A percentile compares a stretch with the other conserved stretches of the same genome.
These are phyloP conservation scores for Suillus tomentosus DNA, from an alignment of 768 basidiomycete species.

Conservation along the genomic window DNA sequence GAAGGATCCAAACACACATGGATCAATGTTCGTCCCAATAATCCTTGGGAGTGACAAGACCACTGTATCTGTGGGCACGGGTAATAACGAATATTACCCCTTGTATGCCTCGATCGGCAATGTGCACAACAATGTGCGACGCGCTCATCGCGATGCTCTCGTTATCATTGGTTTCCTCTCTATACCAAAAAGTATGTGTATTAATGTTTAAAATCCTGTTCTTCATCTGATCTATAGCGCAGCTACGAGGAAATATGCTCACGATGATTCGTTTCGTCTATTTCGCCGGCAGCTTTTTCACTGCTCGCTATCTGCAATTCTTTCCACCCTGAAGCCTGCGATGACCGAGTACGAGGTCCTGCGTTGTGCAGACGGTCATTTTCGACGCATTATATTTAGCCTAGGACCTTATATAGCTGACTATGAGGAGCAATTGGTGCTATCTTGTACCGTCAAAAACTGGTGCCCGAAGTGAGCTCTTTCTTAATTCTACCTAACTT, in stretches of 20 bases:
- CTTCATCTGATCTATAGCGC: no score
- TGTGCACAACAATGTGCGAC: slow-evolving; percentile 13
- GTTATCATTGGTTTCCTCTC: slow-evolving; percentile 32
- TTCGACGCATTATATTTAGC: slow-evolving; percentile 31
- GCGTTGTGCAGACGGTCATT: slow-evolving; percentile 34
- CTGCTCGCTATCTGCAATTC: no score
- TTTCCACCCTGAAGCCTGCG: no score
- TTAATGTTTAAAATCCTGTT: no score
- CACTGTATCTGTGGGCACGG: slow-evolving; percentile 17
- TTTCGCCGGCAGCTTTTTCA: no score
- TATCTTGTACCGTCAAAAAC: no score
- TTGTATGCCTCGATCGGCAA: slow-evolving; percentile 19
- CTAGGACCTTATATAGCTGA: slow-evolving; percentile 32
- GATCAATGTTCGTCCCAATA: slow-evolving; percentile 15
- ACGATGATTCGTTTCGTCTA: no score
- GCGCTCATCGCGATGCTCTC: slow-evolving; percentile 13
- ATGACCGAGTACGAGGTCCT: no score
- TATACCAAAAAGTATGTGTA: slow-evolving; percentile 32
- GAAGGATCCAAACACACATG: slow-evolving; percentile 10
- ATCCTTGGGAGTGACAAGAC: slow-evolving; percentile 18
- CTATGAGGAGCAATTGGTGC: no score
- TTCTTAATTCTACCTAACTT: no score
- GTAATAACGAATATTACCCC: slow-evolving; percentile 15
- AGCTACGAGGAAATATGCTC: no score
- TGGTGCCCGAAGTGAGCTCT: no score